Conservation (phyloP, 1,284 basidiomycete genomes). For the Cryptococcus wingfieldii region DNA sequence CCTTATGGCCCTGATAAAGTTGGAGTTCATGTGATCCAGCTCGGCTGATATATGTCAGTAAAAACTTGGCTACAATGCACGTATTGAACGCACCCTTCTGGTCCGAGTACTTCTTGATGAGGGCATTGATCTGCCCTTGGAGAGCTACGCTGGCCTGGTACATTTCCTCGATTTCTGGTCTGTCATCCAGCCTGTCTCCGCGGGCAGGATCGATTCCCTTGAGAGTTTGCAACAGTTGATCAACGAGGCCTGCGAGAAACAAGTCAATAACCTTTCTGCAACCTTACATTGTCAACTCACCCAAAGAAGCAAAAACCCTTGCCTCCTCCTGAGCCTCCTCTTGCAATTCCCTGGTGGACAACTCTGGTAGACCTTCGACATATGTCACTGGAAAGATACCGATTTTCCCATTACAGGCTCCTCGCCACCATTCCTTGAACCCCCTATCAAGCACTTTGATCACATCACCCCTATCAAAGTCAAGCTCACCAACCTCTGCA, state of each 20-base stretch:
- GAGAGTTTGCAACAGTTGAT: conserved; percentile 76
- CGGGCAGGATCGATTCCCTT: conserved; percentile 68
- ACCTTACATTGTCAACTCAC: conserved; percentile 13
- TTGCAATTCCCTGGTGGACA: conserved; percentile 70
- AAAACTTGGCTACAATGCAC: neutral
- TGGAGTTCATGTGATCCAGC: conserved; percentile 49
- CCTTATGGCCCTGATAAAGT: conserved; percentile 46
- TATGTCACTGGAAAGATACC: conserved; percentile 99
- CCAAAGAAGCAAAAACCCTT: conserved; percentile 56
- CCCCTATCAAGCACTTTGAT: conserved; percentile 94
- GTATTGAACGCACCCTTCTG: conserved; percentile 69
- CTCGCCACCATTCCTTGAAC: conserved; percentile 98
- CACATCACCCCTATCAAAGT: conserved; percentile 88
- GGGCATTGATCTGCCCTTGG: conserved; percentile 87
- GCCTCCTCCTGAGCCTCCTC: conserved; percentile 86
- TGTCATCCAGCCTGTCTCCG: conserved; percentile 79
- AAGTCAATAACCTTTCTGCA: conserved; percentile 35
- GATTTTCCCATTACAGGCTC: conserved; percentile 83
- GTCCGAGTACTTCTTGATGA: conserved; percentile 92
- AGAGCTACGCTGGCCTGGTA: conserved; percentile 85
- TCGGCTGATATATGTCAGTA: conserved; percentile 35
- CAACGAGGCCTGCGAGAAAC: conserved; percentile 71
- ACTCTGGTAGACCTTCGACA: conserved; percentile 87
- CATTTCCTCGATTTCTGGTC: conserved; percentile 92
- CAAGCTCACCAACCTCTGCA: conserved; percentile 83